These are phyloP conservation scores for Neoascochyta sp. DNA, from an alignment of 2,329 filamentous ascomycete genomes.

Conservation along the genomic window DNA sequence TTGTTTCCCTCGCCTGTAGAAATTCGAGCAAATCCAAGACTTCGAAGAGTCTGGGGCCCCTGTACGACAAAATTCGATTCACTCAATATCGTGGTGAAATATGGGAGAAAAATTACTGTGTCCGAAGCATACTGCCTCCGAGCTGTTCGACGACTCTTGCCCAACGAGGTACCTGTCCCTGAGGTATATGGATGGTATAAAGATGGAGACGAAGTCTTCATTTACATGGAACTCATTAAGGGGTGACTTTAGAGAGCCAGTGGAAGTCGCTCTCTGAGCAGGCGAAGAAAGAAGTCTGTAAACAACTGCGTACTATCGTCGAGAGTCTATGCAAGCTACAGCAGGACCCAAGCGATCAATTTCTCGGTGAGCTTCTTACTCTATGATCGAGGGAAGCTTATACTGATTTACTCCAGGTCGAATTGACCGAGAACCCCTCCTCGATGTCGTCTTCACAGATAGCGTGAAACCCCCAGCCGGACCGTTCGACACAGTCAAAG, in stretches of 20 bases:
- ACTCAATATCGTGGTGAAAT: conserved; percentile 4
- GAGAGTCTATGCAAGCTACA: conserved; percentile 8
- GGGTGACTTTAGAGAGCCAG: conserved; percentile 19
- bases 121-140: conserved; percentile 3
- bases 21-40: conserved; percentile 3
- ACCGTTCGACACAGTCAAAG: conserved; percentile 22
- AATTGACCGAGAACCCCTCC: conserved; percentile 7
- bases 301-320: conserved; percentile 11
- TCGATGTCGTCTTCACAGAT: conserved; percentile 7
- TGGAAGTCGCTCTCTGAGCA: conserved; percentile 18
- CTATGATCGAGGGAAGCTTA: conserved; percentile 1
- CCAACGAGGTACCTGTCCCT: conserved; percentile 30
- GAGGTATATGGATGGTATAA: conserved; percentile 36
- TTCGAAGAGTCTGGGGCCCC: conserved; percentile 1
- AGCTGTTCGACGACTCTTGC: conserved; percentile 2
- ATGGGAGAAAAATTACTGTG: conserved; percentile 2
- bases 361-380: conserved; percentile 2
- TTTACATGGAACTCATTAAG: conserved; percentile 33
- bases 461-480: conserved; percentile 13
- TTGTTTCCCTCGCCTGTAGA: conserved; percentile 4
- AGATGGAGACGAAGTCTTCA: conserved; percentile 27
- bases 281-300: conserved; percentile 3
- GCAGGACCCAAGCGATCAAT: conserved; percentile 3
- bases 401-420: conserved; percentile 16
- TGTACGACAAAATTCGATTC: conserved; percentile 4